These are phyloP conservation scores for Guadua angustifolia DNA, from an alignment of 176 grass and related monocot species.

Conservation along the genomic window DNA sequence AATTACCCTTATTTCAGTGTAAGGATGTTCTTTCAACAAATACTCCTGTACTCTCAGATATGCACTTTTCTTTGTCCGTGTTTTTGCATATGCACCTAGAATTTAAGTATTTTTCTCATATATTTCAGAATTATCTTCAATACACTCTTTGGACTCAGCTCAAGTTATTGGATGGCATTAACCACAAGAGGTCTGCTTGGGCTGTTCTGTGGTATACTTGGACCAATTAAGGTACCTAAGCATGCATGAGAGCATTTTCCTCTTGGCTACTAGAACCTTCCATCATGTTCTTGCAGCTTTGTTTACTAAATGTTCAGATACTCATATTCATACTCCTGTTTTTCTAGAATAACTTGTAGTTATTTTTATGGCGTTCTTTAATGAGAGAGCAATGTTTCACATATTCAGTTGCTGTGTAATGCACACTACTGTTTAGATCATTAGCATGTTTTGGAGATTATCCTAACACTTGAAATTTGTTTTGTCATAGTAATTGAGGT, in stretches of 20 bases:
- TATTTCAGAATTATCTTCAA: slow-evolving; percentile 66
- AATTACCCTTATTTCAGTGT: slow-evolving; percentile 61
- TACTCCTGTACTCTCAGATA: background rate
- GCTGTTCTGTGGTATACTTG: slow-evolving; percentile 52
- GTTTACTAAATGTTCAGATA: background rate
- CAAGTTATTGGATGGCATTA: slow-evolving; percentile 76
- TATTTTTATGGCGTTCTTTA: slow-evolving; percentile 6
- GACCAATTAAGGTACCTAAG: slow-evolving; percentile 63
- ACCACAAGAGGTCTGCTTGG: slow-evolving; percentile 61
- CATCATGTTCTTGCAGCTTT: background rate
- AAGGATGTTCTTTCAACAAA: slow-evolving; percentile 40
- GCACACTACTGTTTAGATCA: background rate
- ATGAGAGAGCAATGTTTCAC: slow-evolving; percentile 10
- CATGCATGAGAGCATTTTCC: background rate
- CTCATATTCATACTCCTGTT: background rate
- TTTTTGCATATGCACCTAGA: slow-evolving; percentile 11
- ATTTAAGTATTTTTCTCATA: slow-evolving; percentile 17
- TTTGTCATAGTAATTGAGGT: background rate
- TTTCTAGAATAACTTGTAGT: background rate
- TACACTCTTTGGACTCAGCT: slow-evolving; percentile 65
- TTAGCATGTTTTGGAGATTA: slow-evolving; percentile 9
- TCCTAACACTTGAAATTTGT: slow-evolving; percentile 13
- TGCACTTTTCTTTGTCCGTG: slow-evolving; percentile 20
- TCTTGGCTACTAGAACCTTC: background rate
- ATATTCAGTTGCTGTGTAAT: background rate